phyloP scores from a whole-genome alignment of 1,284 basidiomycete genomes.

The Puccinia novopanici region DNA sequence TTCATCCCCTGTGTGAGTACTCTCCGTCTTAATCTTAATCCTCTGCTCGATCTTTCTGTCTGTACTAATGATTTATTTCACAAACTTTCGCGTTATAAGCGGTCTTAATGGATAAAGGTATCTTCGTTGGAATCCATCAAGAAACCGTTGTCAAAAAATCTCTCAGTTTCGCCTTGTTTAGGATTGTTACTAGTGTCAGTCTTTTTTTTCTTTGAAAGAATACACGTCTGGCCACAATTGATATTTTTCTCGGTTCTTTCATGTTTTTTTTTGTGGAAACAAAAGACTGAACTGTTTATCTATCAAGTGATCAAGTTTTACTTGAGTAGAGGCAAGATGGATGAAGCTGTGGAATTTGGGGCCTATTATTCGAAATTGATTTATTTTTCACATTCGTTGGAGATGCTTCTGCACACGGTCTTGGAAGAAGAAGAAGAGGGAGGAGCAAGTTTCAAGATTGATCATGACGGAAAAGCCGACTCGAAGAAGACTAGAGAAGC shows the following conservation, averaged over 20 bases:
- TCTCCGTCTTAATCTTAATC: background rate
- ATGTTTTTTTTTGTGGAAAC: too few species aligned
- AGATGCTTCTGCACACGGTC: conserved; percentile 88
- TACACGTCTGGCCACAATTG: background rate
- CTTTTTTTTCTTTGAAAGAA: background rate
- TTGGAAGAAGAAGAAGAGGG: conserved; percentile 90
- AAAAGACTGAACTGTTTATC: conserved; percentile 86
- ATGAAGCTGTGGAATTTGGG: conserved; percentile 81
- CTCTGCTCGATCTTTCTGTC: background rate
- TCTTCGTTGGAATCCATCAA: conserved; percentile 92
- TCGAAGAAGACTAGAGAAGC: too few species aligned
- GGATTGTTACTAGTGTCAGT: conserved; percentile 82
- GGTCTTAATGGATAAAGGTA: conserved; percentile 96
- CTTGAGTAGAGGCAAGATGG: conserved; percentile 70
- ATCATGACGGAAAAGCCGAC: background rate
- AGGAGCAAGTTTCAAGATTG: conserved; percentile 64
- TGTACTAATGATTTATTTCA: too few species aligned
- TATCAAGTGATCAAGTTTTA: conserved; percentile 87
- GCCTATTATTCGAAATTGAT: conserved; percentile 82
- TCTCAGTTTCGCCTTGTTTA: conserved; percentile 86
- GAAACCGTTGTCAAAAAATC: conserved; percentile 76
- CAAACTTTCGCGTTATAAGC: conserved; percentile 63
- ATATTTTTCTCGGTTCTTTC: too few species aligned
- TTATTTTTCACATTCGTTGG: conserved; percentile 90
- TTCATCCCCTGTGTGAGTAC: conserved; percentile 87